Base-by-base conservation (phyloP, 495 filamentous ascomycete genomes). In the Aspergillus biplanus region DNA sequence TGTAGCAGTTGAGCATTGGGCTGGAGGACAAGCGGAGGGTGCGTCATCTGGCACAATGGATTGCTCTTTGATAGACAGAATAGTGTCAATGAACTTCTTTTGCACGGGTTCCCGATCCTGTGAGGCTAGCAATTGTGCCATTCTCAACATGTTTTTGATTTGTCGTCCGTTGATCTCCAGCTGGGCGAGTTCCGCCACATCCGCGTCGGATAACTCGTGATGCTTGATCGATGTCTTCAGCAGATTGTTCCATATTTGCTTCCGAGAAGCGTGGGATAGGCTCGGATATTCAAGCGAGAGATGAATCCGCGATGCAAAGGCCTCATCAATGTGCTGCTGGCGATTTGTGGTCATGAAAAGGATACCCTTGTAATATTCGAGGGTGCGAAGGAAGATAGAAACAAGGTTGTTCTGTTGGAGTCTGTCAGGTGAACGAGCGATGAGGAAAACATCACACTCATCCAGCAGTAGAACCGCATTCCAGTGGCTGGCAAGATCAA, bases 391-490 rank as follows among this genome's bases (percentile, higher is more conserved):
- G 63, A 86, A 86, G 49, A 86, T 47, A 37, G 48, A 47, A 1
- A 70, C 69, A 37, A 73, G 61, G 4, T 13, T 54, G 35, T 73
- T 75, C n/a, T 67, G 52, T 27, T 48, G 16, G 16, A 75, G 7
- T 49, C 71, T 64, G 66, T 75, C 68, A 52, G 75, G 78, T 8
- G 72, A 82, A 31, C 74, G 83, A 56, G 71, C 79, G 72, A 88
- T 83, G 18, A 90, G 78, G 75, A 89, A 90, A 11, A 89, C 85
- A 59, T 91, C 89, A 39, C 84, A 86, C 72, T 91, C 87, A 57
- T 91, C 89, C 0, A 91, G 76, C 0, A 87, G 74, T 0, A 86
- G 69, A 52, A 85, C 75, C 8, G 78, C 75, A 33, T 69, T 62
- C 69, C 71, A 76, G 7, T 59, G 52, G 4, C n/a, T 32, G 7